phyloP scores from a whole-genome alignment of 2,329 filamentous ascomycete species.

The Mycocentrospora acerina region DNA sequence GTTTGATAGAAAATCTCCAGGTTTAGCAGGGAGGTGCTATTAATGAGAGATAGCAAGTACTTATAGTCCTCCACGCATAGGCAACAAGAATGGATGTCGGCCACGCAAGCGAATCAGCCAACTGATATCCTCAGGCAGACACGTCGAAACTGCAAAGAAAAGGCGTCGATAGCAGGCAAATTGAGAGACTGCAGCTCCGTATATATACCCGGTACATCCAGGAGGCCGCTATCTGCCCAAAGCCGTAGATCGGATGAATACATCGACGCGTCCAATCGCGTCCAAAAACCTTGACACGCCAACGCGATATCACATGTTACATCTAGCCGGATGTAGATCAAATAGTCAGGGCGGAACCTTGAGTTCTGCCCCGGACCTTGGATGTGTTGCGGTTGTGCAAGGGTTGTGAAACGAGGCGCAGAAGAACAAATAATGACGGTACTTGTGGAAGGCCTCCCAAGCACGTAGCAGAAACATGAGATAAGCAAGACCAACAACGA shows the following conservation, averaged over 20 bases:
- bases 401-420: slow-evolving; percentile 33
- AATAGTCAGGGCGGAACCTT: slow-evolving; percentile 27
- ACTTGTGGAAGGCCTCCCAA: slow-evolving; percentile 8
- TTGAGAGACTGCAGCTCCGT: slow-evolving; percentile 24
- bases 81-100: slow-evolving; percentile 31
- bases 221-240: slow-evolving; percentile 36
- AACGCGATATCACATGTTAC: slow-evolving; percentile 42
- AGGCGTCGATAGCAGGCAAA: slow-evolving; percentile 31
- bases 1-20: slow-evolving; percentile 10
- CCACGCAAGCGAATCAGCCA: slow-evolving; percentile 24
- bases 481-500: slow-evolving; percentile 5
- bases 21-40: slow-evolving; percentile 8
- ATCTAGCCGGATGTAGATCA: slow-evolving; percentile 19
- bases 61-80: slow-evolving; percentile 32
- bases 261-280: slow-evolving; percentile 40
- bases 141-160: slow-evolving; percentile 22
- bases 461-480: slow-evolving; percentile 8
- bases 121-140: slow-evolving; percentile 36
- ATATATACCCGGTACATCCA: slow-evolving; percentile 38
- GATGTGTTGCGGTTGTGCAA: slow-evolving; percentile 27
- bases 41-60: slow-evolving; percentile 23
- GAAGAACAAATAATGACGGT: slow-evolving; percentile 24
- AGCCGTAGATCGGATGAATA: slow-evolving; percentile 25
- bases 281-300: slow-evolving; percentile 24
- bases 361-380: slow-evolving; percentile 23